Base-by-base conservation (phyloP, 75 land plant species). In the Picea sitchensis region DNA sequence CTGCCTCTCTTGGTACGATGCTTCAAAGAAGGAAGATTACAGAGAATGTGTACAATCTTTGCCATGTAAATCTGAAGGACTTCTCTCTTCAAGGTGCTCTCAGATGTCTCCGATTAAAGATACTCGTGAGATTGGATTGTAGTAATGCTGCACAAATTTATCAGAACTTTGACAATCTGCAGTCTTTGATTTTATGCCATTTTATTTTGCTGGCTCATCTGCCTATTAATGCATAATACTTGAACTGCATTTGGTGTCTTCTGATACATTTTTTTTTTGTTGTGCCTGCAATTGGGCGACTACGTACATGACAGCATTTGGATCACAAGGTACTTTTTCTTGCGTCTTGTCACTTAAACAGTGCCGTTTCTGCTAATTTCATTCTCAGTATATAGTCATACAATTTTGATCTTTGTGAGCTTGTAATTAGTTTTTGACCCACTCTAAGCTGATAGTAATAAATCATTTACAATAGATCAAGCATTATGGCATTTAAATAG, bases 41-140 rank as follows among this genome's bases (percentile, higher is more conserved):
- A 34, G 67, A 78, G 30, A 85, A 95, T 80, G 77, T 95, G 11
- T 95, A 92, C 81, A 72, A 61, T 59, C 83, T 90, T 26, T 95
- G 98, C 76, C 87, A 80, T 26, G 79, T 95, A 30, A 88, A 84
- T 57, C 96, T 95, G 78, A 95, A 92, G 79, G 94, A 94, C 73
- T 95, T 95, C 78, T 90, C 93, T 81, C 85, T 92, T 30, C 98
- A 94, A 92, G 98, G 98, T 94, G 30, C 61, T 41, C 23, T 44
- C 23, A 44, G 20, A 44, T 41, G 2, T 47, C 74, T 71, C 74
- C 11, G 4, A 44, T 18, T 38, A 41, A 71, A 47, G 51, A 44
- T 13, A 67, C 56, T 11, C 1, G 56, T 51, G 56, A 51, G 12
- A 51, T 51, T 51, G 56, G 11, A 51, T 32, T 67, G 14, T 67